Conservation (phyloP, 139 green algal species). For the Picochlorum sp. region DNA sequence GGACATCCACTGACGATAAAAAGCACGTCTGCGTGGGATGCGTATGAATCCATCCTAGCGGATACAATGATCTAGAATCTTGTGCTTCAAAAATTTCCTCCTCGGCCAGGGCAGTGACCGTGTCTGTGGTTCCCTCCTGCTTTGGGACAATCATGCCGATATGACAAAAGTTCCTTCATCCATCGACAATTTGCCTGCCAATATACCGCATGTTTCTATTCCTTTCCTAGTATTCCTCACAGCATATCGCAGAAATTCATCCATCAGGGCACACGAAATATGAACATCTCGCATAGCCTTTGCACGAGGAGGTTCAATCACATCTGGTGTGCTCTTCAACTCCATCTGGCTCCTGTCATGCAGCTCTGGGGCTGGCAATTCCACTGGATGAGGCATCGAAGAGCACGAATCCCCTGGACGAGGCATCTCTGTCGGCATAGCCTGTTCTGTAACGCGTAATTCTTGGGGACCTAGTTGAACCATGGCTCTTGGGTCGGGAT, state of each 20-base stretch:
- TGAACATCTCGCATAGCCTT: constrained; percentile 63
- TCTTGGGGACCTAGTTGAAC: background rate
- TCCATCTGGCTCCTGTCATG: constrained; percentile 6
- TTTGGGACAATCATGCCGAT: constrained; percentile 87
- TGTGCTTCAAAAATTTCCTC: constrained; percentile 84
- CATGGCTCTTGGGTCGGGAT: background rate
- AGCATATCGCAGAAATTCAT: constrained; percentile 74
- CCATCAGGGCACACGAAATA: constrained; percentile 70
- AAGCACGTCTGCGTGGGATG: constrained; percentile 95
- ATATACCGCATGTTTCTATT: constrained; percentile 84
- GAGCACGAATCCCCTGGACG: background rate
- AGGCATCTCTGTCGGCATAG: background rate
- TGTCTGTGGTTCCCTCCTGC: constrained; percentile 77
- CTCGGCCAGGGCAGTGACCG: constrained; percentile 54
- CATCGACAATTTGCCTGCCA: constrained; percentile 61
- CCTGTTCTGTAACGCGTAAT: background rate
- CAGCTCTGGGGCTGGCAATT: background rate
- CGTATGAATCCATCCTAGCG: constrained; percentile 96
- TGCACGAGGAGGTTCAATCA: background rate
- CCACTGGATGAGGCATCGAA: background rate
- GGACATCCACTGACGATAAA: constrained; percentile 88
- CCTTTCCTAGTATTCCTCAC: constrained; percentile 49
- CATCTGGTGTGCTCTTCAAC: background rate
- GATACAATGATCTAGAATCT: constrained; percentile 59
- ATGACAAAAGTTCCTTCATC: constrained; percentile 71